Percentiles rank a stretch among this genome's conserved stretches.
Conservation (phyloP, 2,329 filamentous ascomycete genomes). For the Phialocephala sp. region DNA sequence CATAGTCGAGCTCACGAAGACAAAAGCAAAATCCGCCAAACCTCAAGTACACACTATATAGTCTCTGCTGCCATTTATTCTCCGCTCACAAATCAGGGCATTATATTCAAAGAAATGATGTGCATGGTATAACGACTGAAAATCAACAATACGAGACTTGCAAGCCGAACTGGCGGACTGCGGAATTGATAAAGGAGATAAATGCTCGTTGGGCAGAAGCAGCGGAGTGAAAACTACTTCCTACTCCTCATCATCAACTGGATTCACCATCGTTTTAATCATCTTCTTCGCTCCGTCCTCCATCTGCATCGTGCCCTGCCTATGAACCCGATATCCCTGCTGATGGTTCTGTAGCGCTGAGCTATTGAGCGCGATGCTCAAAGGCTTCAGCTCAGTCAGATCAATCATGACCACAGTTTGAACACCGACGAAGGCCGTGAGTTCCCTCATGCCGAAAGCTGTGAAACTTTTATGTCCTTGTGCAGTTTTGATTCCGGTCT, state of each 20-base stretch:
- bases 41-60: too few relatives aligned
- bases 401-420: background rate
- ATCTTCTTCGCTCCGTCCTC: slow-evolving; percentile 5
- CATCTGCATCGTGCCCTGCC: slow-evolving; percentile 1
- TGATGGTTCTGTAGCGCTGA: slow-evolving; percentile 8
- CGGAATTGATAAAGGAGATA: background rate
- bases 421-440: background rate
- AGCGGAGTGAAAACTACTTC: background rate
- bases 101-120: too few relatives aligned
- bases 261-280: background rate
- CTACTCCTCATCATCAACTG: background rate
- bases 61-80: too few relatives aligned
- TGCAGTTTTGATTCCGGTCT: background rate
- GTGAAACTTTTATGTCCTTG: background rate
- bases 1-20: too few relatives aligned
- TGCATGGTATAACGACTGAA: too few relatives aligned
- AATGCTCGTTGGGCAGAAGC: background rate
- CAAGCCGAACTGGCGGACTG: background rate
- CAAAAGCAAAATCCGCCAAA: too few relatives aligned
- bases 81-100: too few relatives aligned
- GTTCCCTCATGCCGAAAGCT: background rate
- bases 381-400: background rate
- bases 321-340: slow-evolving; percentile 12
- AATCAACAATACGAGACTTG: too few relatives aligned
- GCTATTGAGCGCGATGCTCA: background rate